Base-by-base conservation (phyloP, 2,329 filamentous ascomycete genomes). In the Fusarium sp. region DNA sequence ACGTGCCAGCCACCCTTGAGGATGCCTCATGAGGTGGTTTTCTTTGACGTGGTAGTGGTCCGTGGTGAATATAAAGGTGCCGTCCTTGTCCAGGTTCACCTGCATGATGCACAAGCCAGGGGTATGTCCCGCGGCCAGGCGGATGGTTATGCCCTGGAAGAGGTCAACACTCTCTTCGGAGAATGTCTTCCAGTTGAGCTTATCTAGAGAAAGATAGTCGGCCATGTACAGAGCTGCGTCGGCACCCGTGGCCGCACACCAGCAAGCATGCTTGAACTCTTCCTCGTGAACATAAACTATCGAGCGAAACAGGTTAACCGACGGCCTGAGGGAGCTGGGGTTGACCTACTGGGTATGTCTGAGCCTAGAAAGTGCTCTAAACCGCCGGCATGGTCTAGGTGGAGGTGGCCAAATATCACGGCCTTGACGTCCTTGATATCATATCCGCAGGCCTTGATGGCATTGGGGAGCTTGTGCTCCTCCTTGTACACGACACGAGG, bases 81-180 rank as follows among this genome's bases (percentile, higher is more conserved):
- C 62, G 17, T 64, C 62, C 20, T 43, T 57, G n/a, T 56, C 47
- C 3, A 64, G 37, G 33, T 64, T 64, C 22, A 64, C 62, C 33
- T 64, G 62, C 62, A 64, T 64, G 7, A 64, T 64, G 35, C 32
- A 40, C 3, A 64, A 22, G 4, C 62, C 62, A n/a, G 62, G 62
- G 11, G 62, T 64, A n/a, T 64, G 62, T n/a, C 62, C 62, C 8
- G 62, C 20, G 4, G 47, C 25, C 8, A 27, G 62, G 20, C 56
- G 62, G 22, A 64, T 47, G n/a, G 62, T 64, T 14, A 62, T 62
- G 22, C 59, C 59, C 25, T 50, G 59, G 27, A 30, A 62, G 15
- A 62, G 37, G 17, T 56, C 62, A 6, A 56, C 22, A 14, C 20
- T 47, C 33, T 30, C 11, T 11, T 37, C 62, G 40, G 47, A 50